These are phyloP conservation scores for Mortierella sp. DNA, from an alignment of 371 early-diverging fungal species.

Conservation along the genomic window DNA sequence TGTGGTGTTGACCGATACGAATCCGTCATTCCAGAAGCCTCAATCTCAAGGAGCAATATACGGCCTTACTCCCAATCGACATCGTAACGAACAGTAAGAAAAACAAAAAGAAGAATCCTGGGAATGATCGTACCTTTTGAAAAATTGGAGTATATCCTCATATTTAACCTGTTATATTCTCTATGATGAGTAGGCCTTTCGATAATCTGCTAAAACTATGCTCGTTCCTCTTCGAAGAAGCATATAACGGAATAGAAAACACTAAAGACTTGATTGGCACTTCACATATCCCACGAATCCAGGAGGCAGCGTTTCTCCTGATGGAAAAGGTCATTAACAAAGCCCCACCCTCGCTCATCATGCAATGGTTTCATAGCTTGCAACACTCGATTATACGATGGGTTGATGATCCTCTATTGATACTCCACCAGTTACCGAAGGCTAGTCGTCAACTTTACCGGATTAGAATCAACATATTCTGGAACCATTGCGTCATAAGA, in stretches of 20 bases:
- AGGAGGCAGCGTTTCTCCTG: slow-evolving; percentile 27
- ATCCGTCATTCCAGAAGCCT: neutral
- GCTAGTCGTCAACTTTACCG: slow-evolving; percentile 15
- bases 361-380: slow-evolving; percentile 15
- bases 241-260: slow-evolving; percentile 12
- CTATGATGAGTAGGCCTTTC: neutral
- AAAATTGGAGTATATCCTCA: neutral
- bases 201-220: slow-evolving; percentile 23
- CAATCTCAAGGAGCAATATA: neutral
- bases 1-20: slow-evolving; percentile 18
- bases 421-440: slow-evolving; percentile 10
- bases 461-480: slow-evolving; percentile 15
- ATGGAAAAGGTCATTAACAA: slow-evolving; percentile 45
- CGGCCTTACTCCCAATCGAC: neutral
- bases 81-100: slow-evolving; percentile 21
- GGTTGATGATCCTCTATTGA: slow-evolving; percentile 23
- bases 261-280: neutral
- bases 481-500: slow-evolving; percentile 27
- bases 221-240: slow-evolving; percentile 20
- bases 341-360: slow-evolving; percentile 11
- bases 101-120: neutral
- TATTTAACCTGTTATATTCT: neutral
- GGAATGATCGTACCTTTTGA: too few species aligned
- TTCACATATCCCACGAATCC: slow-evolving; percentile 17
- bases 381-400: slow-evolving; percentile 25